Evolutionary conservation across 257 asterid genomes (phyloP), one percentile per base, ranked within the genome.

Genomic region (Penstemon davidsonii): DNA sequence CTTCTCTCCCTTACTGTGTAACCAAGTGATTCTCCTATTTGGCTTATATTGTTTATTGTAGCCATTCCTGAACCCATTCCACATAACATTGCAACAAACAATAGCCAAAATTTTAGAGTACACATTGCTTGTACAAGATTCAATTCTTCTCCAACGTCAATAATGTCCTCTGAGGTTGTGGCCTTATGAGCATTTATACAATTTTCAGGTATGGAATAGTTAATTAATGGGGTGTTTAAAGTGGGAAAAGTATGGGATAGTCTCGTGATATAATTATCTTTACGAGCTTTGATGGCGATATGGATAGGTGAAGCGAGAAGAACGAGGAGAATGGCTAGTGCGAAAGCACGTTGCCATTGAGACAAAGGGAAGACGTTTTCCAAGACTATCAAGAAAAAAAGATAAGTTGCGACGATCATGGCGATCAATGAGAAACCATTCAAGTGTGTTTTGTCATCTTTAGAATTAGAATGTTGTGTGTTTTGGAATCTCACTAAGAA

Each of bases 1-100:
- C 89, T 90, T 57, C 90, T 85, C 68, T 86, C 88, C 25, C 62
- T 56, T 11, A 78, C 10, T 0, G 92, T 79, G 80, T 90, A 93
- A 15, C 89, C 87, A 4, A 93, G 82, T 44, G 99, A 93, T 59
- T 90, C 96, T 11, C 96, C 99, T 12, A 93, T 87, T 69, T 93
- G 99, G 91, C 96, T 90, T 43, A 93, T 84, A 75, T 93, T 93
- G 82, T 93, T 88, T 54, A 93, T 81, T 5, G 95, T 85, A n/a
- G 99, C 96, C 19, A 93, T 73, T 10, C 99, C 99, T 0, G 99
- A 88, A 5, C 99, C 99, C 97, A 93, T 90, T 2, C 99, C 97
- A 58, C 95, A 88, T 7, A 88, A 19, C 96, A 90, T 93, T 3
- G 97, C 95, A 0, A 81, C 33, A 67, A 87, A 93, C 15, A 93